phyloP scores from a whole-genome alignment of 768 basidiomycete species.

The Mycena vitilis region DNA sequence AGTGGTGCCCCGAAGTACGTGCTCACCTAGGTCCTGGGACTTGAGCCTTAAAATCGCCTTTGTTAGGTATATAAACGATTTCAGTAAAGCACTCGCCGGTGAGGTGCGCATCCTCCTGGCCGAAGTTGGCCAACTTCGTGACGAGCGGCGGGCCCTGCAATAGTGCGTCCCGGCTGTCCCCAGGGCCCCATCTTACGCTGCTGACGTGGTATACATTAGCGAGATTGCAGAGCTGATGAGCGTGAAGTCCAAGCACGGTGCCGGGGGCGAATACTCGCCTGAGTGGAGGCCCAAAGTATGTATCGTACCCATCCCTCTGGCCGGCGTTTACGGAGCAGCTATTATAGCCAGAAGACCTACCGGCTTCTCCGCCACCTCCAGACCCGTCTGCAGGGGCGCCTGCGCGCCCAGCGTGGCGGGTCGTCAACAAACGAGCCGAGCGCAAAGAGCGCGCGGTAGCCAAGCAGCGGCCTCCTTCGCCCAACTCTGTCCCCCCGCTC shows the following conservation, averaged over 20 bases:
- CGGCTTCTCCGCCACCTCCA: conserved; percentile 29
- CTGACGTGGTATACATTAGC: conserved; percentile 51
- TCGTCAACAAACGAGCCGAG: conserved; percentile 72
- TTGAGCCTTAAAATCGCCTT: background rate
- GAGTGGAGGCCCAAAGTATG: conserved; percentile 77
- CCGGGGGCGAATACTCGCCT: conserved; percentile 81
- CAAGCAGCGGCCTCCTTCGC: conserved; percentile 56
- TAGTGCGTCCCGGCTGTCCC: conserved; percentile 61
- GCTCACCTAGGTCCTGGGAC: background rate
- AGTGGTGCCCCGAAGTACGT: conserved; percentile 35
- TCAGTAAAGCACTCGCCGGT: conserved; percentile 82
- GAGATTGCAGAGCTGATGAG: conserved; percentile 89
- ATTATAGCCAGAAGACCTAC: conserved; percentile 27
- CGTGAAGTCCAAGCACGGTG: conserved; percentile 84
- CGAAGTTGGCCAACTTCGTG: conserved; percentile 85
- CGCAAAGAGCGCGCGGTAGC: conserved; percentile 60
- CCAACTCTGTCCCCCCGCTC: conserved; percentile 55
- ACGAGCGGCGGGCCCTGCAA: conserved; percentile 80
- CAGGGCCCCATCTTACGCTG: background rate
- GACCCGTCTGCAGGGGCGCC: conserved; percentile 59
- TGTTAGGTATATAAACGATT: conserved; percentile 78
- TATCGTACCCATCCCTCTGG: conserved; percentile 34
- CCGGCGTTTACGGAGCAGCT: conserved; percentile 9
- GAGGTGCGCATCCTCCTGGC: conserved; percentile 83
- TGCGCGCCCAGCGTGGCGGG: conserved; percentile 80